Evolutionary conservation across 371 early-diverging fungal species (phyloP), one percentile per base, ranked within the genome.

Genomic region (Fennellomyces sp.): DNA sequence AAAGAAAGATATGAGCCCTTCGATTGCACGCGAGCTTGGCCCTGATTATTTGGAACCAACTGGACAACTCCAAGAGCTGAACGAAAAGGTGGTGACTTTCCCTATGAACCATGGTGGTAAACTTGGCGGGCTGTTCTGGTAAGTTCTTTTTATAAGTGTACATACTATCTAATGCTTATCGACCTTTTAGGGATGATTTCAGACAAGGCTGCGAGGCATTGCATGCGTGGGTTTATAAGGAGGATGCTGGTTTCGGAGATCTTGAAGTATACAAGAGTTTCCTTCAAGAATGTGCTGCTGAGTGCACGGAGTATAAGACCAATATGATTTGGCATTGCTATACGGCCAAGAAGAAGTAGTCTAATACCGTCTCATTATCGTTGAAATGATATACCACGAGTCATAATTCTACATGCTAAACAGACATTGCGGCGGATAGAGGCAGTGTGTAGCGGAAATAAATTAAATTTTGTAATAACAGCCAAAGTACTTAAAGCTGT

Each of bases 101-200:
- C 69, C 72, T 15, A 28, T 75, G 25, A 63, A 54, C 15, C 56
- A 51, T 33, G 31, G 58, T 11, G 64, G 64, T 15, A 62, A 39
- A 36, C 10, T 49, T 41, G 60, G 64, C 3, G 13, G 31, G 7
- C 19, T 63, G 15, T 52, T 49, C 36, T 58, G 56, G 50, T 58
- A 53, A 52, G 17, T 57, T 21, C 4, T 35, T 41, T 45, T 21
- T 41, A 15, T 25, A 19, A n/a, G 26, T 11, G 10, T 25, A 13
- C 29, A 57, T n/a, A 19, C 2, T n/a, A 55, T 26, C 19, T 11
- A 11, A 11, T 7, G 11, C 29, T 29, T 19, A 23, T 58, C 26
- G 1, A 10, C 13, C 10, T 56, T 38, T 13, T 42, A 70, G 70
- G 72, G 60, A 59, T 15, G 73, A 73, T 36, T 70, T 64, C 35